A percentile compares a stretch with the other conserved stretches of the same genome.
Conservation (phyloP, 2,329 filamentous ascomycete species). For the Pyrenophora seminiperda region DNA sequence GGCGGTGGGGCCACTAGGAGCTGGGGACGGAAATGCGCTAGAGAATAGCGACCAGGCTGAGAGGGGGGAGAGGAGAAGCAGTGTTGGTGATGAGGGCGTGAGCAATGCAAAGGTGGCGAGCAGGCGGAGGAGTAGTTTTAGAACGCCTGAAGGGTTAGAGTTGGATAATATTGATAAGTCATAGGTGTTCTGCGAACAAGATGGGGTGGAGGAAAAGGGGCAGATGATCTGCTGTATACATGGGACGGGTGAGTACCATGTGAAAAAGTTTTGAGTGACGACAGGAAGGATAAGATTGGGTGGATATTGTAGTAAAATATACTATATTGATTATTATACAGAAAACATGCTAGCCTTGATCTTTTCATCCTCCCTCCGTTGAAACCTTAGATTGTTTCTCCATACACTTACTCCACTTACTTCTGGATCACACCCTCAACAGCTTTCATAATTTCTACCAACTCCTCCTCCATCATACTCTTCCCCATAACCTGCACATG, state of each 20-base stretch:
- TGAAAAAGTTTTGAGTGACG: too few relatives aligned
- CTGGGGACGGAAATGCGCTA: conserved; percentile 10
- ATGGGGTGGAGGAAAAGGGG: background rate
- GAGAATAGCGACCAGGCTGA: conserved; percentile 38
- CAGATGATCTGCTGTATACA: background rate
- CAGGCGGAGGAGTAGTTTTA: conserved; percentile 1
- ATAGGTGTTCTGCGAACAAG: background rate
- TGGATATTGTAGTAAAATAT: too few relatives aligned
- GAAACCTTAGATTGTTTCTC: too few relatives aligned
- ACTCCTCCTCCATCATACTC: conserved; percentile 56
- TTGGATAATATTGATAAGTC: background rate
- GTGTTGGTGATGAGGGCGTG: conserved; percentile 8
- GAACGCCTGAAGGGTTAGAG: background rate
- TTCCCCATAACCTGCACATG: conserved; percentile 56
- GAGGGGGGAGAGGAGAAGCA: conserved; percentile 10
- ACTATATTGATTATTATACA: too few relatives aligned
- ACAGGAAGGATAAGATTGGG: too few relatives aligned
- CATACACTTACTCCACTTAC: background rate
- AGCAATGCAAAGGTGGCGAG: conserved; percentile 6
- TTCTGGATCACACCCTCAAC: conserved; percentile 17
- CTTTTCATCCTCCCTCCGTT: too few relatives aligned
- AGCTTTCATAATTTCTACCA: conserved; percentile 45
- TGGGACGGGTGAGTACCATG: background rate
- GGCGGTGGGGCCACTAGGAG: conserved; percentile 3
- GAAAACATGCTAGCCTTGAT: too few relatives aligned